A percentile compares a stretch with the other conserved stretches of the same genome.
These are phyloP conservation scores for Wickerhamiella spandovensis DNA, from an alignment of 805 yeast species.

Conservation along the genomic window DNA sequence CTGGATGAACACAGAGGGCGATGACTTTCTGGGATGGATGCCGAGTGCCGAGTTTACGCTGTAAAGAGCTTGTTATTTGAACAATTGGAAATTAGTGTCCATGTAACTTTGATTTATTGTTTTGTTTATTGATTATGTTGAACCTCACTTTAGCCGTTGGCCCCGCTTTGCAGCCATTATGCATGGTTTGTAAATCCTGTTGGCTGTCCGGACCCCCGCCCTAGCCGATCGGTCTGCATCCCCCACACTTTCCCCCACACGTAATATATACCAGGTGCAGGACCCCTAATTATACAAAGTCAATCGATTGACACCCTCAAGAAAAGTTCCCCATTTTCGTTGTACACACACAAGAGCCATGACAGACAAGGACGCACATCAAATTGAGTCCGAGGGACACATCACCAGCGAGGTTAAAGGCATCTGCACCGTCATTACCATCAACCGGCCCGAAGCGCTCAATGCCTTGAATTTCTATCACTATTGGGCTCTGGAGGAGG, in stretches of 20 bases:
- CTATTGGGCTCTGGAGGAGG: conserved; percentile 34
- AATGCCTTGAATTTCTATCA: conserved; percentile 59
- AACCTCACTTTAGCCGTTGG: neutral
- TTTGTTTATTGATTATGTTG: too few species aligned
- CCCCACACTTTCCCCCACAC: neutral
- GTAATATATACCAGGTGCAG: neutral
- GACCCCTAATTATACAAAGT: neutral
- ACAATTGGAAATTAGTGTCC: neutral
- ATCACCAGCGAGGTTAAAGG: conserved; percentile 27
- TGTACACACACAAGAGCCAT: neutral
- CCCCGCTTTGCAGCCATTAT: neutral
- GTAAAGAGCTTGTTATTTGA: neutral
- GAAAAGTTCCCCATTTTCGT: too few species aligned
- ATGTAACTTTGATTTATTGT: neutral
- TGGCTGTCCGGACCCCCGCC: neutral
- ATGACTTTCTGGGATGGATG: conserved; percentile 90
- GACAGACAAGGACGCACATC: neutral
- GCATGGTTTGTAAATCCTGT: neutral
- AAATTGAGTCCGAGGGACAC: neutral
- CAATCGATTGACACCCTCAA: too few species aligned
- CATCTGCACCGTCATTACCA: conserved; percentile 46
- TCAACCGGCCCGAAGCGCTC: conserved; percentile 45
- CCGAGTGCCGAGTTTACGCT: conserved; percentile 10
- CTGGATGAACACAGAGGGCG: conserved; percentile 71
- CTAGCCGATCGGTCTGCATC: neutral